phyloP scores from a whole-genome alignment of 1,284 basidiomycete species.

The Ceratobasidium sp. region DNA sequence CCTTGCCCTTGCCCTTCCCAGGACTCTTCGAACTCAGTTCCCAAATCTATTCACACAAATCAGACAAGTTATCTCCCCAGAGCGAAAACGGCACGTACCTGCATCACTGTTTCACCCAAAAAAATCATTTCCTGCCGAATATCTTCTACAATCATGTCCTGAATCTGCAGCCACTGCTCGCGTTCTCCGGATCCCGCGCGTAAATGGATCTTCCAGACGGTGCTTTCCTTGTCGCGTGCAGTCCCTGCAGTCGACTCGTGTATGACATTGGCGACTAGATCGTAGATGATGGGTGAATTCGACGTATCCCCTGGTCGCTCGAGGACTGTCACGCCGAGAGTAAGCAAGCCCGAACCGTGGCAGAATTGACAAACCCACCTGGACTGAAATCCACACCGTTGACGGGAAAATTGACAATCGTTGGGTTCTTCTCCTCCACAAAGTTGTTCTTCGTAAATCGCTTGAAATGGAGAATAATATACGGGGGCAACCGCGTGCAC shows the following conservation, averaged over 20 bases:
- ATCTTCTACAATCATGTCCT: conserved; percentile 96
- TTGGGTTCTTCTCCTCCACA: conserved; percentile 98
- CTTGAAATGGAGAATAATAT: conserved; percentile 95
- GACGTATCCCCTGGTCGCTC: conserved; percentile 68
- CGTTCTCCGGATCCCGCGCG: conserved; percentile 72
- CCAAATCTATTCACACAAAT: conserved; percentile 42
- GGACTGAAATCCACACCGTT: conserved; percentile 90
- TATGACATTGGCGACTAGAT: conserved; percentile 94
- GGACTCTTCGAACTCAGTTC: conserved; percentile 30
- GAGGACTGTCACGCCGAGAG: conserved; percentile 67
- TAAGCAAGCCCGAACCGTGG: conserved; percentile 33
- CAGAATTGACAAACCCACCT: conserved; percentile 67
- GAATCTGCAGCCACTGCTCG: conserved; percentile 97
- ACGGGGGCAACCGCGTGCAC: conserved; percentile 87
- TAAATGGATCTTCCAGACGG: conserved; percentile 93
- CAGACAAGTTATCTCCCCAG: background rate
- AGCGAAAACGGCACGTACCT: conserved; percentile 62
- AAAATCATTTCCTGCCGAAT: conserved; percentile 98
- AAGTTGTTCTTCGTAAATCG: conserved; percentile 98
- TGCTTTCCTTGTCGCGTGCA: conserved; percentile 86
- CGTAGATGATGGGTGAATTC: conserved; percentile 77
- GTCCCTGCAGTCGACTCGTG: conserved; percentile 96
- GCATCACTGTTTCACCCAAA: conserved; percentile 93
- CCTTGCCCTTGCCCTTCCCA: conserved; percentile 30
- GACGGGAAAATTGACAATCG: conserved; percentile 96